Evolutionary conservation across 768 basidiomycete species (phyloP), one percentile per base, ranked within the genome.

Genomic region (Trametes elegans): DNA sequence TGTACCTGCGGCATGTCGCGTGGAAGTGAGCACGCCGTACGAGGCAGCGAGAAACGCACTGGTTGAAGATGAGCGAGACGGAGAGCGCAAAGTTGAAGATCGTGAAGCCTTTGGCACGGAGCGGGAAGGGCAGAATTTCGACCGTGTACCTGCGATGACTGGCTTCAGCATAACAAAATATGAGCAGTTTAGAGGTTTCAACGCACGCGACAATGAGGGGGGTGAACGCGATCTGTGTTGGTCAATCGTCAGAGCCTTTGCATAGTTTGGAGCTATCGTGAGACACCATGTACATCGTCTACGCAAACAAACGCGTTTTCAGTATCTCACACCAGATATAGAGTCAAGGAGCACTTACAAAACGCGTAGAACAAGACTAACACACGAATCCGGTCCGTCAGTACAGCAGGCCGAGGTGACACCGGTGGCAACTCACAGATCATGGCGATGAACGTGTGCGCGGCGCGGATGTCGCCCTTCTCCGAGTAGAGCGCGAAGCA

Each of bases 121-220:
- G 71, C n/a, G 70, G 58, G 64, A 69, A 79, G 26, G 78, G 79
- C 57, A 80, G 63, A 61, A 80, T 79, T 63, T 82, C 80, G 53
- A 80, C 71, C 18, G 75, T 76, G 66, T 82, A 85, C 10, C 55
- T 56, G 39, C 16, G 40, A 18, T 19, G 8, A 5, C 5, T 24
- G 4, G 18, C 13, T n/a, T n/a, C n/a, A n/a, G n/a, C n/a, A n/a
- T n/a, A 14, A 19, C 19, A 14, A 36, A 36, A 10, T 5, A 35
- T 11, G 13, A 35, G 34, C 34, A 46, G n/a, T 13, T 16, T 18
- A 5, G n/a, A 11, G 5, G 16, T 19, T 7, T 7, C 7, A 21
- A 49, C 55, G 35, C 32, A 59, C 54, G 59, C 57, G 29, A 64
- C 58, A 38, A 64, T 64, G 31, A 64, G 49, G n/a, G 60, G 63